Base-by-base conservation (phyloP, 75 land plant species). In the Selaginella tamariscina region DNA sequence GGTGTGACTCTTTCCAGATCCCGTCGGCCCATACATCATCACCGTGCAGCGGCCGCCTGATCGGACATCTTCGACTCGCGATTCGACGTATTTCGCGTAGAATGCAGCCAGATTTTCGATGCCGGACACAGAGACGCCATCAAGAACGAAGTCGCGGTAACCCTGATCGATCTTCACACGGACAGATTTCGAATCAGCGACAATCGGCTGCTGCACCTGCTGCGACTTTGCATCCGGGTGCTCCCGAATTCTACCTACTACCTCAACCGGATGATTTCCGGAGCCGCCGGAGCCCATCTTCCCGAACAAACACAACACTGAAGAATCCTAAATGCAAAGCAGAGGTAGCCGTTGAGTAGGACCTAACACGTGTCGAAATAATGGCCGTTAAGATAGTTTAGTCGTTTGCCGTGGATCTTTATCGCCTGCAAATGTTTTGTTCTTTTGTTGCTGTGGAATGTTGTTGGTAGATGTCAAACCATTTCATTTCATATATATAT, bases 1-100 rank as follows among this genome's bases (percentile, higher is more conserved):
- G 15, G 98, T 93, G 64, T 89, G 84, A 71, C 96, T 89, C 86
- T 93, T 93, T 62, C 98, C 98, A 23, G 95, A 80, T 1, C 98
- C 98, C 1, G 98, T 93, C 2, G 98, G 98, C 9, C 98, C 98
- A 70, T 93, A 93, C 98, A 93, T 89, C 95, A 93, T 93, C 22
- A 93, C 70, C 0, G 96, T 93, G 64, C 98, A 93, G 29, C 92
- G 80, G 0, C 76, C 81, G 1, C 98, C 98, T 33, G 63, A 29
- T 63, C 79, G 75, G 57, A 93, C 96, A 24, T 85, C 78, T 22
- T 73, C 65, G 18, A 93, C 81, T 77, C 98, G 84, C 31, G 86
- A 69, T 60, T 80, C 77, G 65, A 93, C 86, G 55, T 83, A 89
- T 69, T 72, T 89, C 72, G 74, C 70, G 69, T 93, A 93, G 74